Evolutionary conservation across 768 basidiomycete species (phyloP).

Genomic region (Boletus sp.): DNA sequence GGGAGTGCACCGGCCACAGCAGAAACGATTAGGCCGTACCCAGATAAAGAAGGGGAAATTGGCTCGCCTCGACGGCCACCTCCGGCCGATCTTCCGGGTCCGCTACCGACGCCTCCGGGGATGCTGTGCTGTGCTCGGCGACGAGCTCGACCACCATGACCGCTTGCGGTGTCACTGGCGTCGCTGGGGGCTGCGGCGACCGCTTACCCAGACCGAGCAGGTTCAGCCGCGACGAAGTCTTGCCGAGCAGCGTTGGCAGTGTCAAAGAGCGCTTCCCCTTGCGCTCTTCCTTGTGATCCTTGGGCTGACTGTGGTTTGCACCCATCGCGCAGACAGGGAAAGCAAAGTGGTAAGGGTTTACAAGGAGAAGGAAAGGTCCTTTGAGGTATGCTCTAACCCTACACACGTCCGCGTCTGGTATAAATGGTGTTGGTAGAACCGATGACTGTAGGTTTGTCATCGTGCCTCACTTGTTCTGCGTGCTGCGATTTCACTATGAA

Average conservation of each 20-base stretch:
- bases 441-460: slow-evolving; percentile 14
- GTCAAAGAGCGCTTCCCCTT: slow-evolving; percentile 25
- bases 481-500: slow-evolving; percentile 21
- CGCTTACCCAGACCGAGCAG: slow-evolving; percentile 27
- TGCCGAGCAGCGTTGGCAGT: slow-evolving; percentile 23
- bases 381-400: slow-evolving; percentile 15
- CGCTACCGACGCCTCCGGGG: slow-evolving; percentile 19
- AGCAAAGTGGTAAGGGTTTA: background rate
- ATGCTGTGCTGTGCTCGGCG: slow-evolving; percentile 19
- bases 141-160: slow-evolving; percentile 4
- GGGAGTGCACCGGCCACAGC: slow-evolving; percentile 8
- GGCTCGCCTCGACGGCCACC: slow-evolving; percentile 16
- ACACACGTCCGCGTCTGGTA: slow-evolving; percentile 7
- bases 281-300: slow-evolving; percentile 20
- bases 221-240: slow-evolving; percentile 28
- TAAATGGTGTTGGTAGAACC: slow-evolving; percentile 18
- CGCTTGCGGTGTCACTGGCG: slow-evolving; percentile 24
- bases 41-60: background rate
- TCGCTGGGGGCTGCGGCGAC: slow-evolving; percentile 29
- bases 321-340: slow-evolving; percentile 20
- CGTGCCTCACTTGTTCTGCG: slow-evolving; percentile 29
- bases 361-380: background rate
- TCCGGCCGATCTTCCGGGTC: slow-evolving; percentile 29
- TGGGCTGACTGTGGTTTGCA: slow-evolving; percentile 25
- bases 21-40: slow-evolving; percentile 10